Evolutionary conservation across 2,329 filamentous ascomycete species (phyloP).

Genomic region (Aureobasidium sp.): DNA sequence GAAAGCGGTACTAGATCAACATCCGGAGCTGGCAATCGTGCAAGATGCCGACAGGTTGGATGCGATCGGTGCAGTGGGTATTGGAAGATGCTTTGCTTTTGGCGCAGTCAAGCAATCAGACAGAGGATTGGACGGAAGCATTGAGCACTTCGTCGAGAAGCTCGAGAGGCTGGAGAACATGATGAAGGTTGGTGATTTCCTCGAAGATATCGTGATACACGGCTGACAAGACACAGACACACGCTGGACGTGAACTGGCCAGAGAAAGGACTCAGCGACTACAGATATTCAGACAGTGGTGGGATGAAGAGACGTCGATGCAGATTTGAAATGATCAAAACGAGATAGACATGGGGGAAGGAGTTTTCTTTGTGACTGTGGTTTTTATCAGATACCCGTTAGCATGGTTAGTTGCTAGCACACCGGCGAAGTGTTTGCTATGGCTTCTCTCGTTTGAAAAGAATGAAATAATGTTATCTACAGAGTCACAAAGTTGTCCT

Average conservation of each 20-base stretch:
- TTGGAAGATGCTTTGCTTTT: slow-evolving; percentile 70
- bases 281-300: slow-evolving; percentile 43
- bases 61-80: slow-evolving; percentile 77
- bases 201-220: not conserved
- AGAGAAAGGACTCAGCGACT: slow-evolving; percentile 41
- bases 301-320: slow-evolving; percentile 39
- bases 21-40: slow-evolving; percentile 73
- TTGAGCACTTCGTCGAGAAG: slow-evolving; percentile 72
- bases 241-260: slow-evolving; percentile 42
- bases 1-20: slow-evolving; percentile 47
- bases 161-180: slow-evolving; percentile 53
- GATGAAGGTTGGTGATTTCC: slow-evolving; percentile 38
- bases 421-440: not conserved
- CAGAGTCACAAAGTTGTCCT: not conserved
- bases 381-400: slow-evolving; percentile 3
- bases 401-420: not conserved
- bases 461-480: not conserved
- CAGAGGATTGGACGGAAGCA: slow-evolving; percentile 51
- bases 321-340: not conserved
- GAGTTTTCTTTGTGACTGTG: not conserved
- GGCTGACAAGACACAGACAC: slow-evolving; percentile 29
- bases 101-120: slow-evolving; percentile 52
- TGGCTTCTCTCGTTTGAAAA: not conserved
- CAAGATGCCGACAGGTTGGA: slow-evolving; percentile 93
- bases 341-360: not conserved